These are phyloP conservation scores for Ramalina peruviana DNA, from an alignment of 495 filamentous ascomycete genomes.

Conservation along the genomic window DNA sequence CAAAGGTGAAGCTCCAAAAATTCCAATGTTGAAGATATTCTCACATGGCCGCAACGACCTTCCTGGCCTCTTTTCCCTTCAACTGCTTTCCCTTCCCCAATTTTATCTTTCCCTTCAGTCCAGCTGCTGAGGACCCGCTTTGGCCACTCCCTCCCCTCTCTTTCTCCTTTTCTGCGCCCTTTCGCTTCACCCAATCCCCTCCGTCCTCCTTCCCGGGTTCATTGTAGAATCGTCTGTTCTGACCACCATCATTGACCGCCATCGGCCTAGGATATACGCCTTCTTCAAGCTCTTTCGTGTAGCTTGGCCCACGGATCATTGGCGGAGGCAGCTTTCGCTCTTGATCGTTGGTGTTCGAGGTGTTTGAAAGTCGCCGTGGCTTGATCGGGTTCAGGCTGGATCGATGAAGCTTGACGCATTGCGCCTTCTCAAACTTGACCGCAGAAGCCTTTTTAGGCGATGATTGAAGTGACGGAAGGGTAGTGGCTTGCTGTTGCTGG, in stretches of 20 bases:
- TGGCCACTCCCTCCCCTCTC: neutral
- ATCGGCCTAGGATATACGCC: slow-evolving; percentile 9
- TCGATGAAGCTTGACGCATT: neutral
- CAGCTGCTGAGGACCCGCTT: neutral
- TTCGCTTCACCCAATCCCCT: neutral
- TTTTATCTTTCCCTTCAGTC: neutral
- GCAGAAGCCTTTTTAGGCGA: neutral
- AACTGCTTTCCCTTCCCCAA: neutral
- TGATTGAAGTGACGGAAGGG: neutral
- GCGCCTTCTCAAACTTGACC: neutral
- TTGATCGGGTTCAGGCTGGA: neutral
- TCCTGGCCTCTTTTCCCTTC: slow-evolving; percentile 15
- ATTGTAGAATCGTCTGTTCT: neutral
- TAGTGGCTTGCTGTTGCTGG: neutral
- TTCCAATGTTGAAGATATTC: neutral
- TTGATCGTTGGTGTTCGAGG: neutral
- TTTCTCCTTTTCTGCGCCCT: neutral
- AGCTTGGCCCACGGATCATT: slow-evolving; percentile 12
- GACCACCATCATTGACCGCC: slow-evolving; percentile 6
- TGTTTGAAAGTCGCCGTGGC: neutral
- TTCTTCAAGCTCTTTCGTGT: slow-evolving; percentile 6
- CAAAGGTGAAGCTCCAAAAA: neutral
- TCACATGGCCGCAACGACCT: slow-evolving; percentile 4
- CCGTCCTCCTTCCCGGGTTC: neutral
- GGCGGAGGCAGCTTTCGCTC: slow-evolving; percentile 7